Evolutionary conservation across 345 rosid species (phyloP), one percentile per base, ranked within the genome.

Genomic region (Eucalyptus sideroxylon): DNA sequence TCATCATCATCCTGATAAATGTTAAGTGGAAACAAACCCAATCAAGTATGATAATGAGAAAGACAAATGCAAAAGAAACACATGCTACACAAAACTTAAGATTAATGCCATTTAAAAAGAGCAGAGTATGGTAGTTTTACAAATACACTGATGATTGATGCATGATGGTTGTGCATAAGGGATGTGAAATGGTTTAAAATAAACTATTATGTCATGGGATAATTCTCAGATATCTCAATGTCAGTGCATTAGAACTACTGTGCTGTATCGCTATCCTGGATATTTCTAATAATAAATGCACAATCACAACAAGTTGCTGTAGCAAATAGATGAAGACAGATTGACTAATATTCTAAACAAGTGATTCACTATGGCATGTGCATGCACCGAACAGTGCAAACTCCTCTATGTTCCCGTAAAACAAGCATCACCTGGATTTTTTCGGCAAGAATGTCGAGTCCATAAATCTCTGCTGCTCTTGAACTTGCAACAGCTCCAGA

Each of bases 401-500:
- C 44, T 72, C 82, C 44, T 72, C 26, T 19, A 72, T 50, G 34
- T 51, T 45, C 44, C 47, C 6, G 0, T 24, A 30, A 31, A 56
- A 26, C n/a, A 90, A 88, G 85, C 77, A 27, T 93, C 89, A 92
- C 99, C 94, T 98, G 99, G 87, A 98, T 88, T 55, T 97, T 97
- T 88, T 95, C 94, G 7, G 94, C 93, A 86, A 98, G 96, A 92
- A 98, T 91, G 91, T 94, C 91, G 7, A 98, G 97, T 86, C 98
- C 99, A 60, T 98, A 98, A 49, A 98, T 94, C 92, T 93, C 92
- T 88, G 99, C 99, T 87, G 99, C 99, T 82, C 96, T 95, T 88
- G 96, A 93, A 92, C 99, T 97, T n/a, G 99, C 99, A 14, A 98
- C 88, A 80, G 99, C 99, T 49, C 97, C 99, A 40, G 92, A 89